Percentiles rank a stretch among this genome's conserved stretches.
phyloP scores from a whole-genome alignment of 2,329 filamentous ascomycete species.

The Xylaria sp. region DNA sequence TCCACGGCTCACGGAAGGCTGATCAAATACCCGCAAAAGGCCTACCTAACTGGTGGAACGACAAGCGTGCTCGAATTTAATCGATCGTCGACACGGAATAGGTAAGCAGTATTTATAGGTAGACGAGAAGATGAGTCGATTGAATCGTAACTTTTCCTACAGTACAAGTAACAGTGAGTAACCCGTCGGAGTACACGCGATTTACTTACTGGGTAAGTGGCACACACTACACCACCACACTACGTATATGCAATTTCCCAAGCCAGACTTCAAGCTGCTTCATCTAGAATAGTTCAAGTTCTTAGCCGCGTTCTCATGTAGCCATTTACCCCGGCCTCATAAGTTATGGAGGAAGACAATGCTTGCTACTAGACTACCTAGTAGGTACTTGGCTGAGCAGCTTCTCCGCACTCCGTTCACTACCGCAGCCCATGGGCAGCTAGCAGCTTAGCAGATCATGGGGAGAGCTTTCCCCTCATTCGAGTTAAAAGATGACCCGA shows the following conservation, averaged over 20 bases:
- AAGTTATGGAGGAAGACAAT: neutral
- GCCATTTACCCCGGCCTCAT: neutral
- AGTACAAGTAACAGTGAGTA: neutral
- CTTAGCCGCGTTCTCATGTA: neutral
- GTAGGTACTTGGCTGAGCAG: neutral
- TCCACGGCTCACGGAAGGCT: neutral
- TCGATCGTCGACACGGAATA: neutral
- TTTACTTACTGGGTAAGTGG: neutral
- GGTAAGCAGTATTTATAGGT: neutral
- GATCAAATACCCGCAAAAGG: neutral
- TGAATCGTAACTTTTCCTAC: too few species aligned
- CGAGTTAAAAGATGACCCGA: slow-evolving; percentile 20
- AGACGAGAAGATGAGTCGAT: neutral
- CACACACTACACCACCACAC: neutral
- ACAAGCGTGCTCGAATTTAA: slow-evolving; percentile 3
- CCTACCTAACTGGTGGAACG: slow-evolving; percentile 7
- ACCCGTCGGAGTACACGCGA: too few species aligned
- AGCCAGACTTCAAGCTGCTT: neutral
- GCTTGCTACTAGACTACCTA: neutral
- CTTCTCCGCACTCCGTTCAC: slow-evolving; percentile 31
- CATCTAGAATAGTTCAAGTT: neutral
- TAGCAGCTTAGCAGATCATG: neutral
- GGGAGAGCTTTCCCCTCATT: slow-evolving; percentile 21
- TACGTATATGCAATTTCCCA: neutral
- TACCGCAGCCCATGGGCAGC: slow-evolving; percentile 1